Evolutionary conservation across 257 asterid species (phyloP).

Genomic region (Penstemon davidsonii): DNA sequence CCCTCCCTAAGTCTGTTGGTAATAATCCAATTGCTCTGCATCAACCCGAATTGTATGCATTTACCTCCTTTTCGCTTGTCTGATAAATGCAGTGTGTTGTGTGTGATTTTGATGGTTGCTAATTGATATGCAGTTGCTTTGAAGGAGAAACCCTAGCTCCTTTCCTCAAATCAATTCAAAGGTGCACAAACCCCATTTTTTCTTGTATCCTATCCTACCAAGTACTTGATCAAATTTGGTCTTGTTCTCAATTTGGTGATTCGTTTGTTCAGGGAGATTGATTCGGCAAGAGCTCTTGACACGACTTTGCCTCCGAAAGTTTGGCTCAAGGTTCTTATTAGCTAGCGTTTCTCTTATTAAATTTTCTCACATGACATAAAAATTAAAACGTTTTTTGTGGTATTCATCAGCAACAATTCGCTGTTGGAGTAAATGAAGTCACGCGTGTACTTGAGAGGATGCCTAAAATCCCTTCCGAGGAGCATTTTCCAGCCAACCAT

Average conservation of each 20-base stretch:
- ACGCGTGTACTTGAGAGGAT: conserved; percentile 84
- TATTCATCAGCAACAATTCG: conserved; percentile 66
- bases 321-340: conserved; percentile 63
- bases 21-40: conserved; percentile 19
- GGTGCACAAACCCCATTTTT: conserved; percentile 33
- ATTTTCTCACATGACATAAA: not conserved
- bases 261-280: conserved; percentile 50
- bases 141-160: conserved; percentile 65
- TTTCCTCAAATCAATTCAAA: conserved; percentile 50
- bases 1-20: conserved; percentile 10
- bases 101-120: conserved; percentile 16
- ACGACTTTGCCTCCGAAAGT: conserved; percentile 58
- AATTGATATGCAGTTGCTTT: conserved; percentile 44
- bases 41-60: conserved; percentile 32
- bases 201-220: too few species aligned
- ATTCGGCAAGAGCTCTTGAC: conserved; percentile 44
- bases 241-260: not conserved
- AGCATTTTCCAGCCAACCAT: conserved; percentile 4
- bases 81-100: not conserved
- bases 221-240: too few species aligned
- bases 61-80: not conserved
- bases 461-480: conserved; percentile 33
- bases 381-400: conserved; percentile 4
- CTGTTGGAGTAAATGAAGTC: conserved; percentile 83
- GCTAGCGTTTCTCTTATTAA: not conserved